Conservation (phyloP, 2,329 filamentous ascomycete genomes). For the Talaromyces sp. region DNA sequence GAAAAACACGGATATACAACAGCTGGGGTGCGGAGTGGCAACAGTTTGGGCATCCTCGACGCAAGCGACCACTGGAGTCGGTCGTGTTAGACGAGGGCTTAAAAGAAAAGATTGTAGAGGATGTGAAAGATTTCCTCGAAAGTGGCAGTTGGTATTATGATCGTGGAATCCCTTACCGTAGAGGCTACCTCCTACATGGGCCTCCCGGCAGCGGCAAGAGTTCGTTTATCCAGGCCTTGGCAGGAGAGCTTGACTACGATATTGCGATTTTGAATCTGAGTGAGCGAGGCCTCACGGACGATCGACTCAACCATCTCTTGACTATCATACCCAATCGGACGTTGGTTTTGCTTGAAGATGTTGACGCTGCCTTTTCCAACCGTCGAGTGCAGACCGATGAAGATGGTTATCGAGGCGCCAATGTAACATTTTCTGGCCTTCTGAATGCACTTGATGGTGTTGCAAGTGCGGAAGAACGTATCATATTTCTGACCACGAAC, state of each 20-base stretch:
- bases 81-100: slow-evolving; percentile 83
- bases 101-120: slow-evolving; percentile 73
- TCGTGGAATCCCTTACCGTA: slow-evolving; percentile 87
- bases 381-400: slow-evolving; percentile 66
- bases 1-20: slow-evolving; percentile 89
- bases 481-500: slow-evolving; percentile 93
- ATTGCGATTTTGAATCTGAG: slow-evolving; percentile 91
- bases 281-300: slow-evolving; percentile 84
- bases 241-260: slow-evolving; percentile 86
- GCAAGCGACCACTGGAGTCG: slow-evolving; percentile 82
- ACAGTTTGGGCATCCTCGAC: slow-evolving; percentile 75
- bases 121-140: slow-evolving; percentile 76
- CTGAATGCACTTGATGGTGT: slow-evolving; percentile 84
- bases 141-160: slow-evolving; percentile 87
- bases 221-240: slow-evolving; percentile 92
- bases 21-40: slow-evolving; percentile 81
- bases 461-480: slow-evolving; percentile 89
- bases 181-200: slow-evolving; percentile 84
- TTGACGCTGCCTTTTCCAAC: slow-evolving; percentile 86
- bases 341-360: slow-evolving; percentile 81
- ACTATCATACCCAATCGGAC: slow-evolving; percentile 81
- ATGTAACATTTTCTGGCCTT: slow-evolving; percentile 89
- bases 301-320: slow-evolving; percentile 79
- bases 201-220: slow-evolving; percentile 91
- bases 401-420: slow-evolving; percentile 82